phyloP scores from a whole-genome alignment of 805 yeast species.

The Sugiyamaella qingdaonensis region DNA sequence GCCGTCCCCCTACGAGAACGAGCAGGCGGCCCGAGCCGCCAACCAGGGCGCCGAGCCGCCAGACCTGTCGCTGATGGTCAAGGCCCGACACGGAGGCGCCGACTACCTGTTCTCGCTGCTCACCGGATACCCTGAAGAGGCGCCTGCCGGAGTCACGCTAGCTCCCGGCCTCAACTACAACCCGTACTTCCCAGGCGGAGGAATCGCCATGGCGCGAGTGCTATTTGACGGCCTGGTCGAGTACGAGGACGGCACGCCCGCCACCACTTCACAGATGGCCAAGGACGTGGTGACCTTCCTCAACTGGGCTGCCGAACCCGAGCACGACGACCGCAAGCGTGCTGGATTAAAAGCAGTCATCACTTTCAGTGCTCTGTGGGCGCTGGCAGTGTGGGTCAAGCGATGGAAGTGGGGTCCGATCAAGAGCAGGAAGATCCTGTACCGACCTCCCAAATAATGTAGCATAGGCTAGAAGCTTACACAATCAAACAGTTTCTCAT shows the following conservation, averaged over 20 bases:
- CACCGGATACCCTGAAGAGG: conserved; percentile 98
- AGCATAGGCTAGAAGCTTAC: conserved; percentile 1
- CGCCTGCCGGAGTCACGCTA: conserved; percentile 93
- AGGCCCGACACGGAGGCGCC: conserved; percentile 98
- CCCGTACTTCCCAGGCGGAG: conserved; percentile 99
- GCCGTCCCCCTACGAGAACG: conserved; percentile 95
- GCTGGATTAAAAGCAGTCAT: conserved; percentile 90
- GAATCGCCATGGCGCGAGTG: conserved; percentile 99
- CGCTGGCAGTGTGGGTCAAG: conserved; percentile 86
- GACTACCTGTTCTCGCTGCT: conserved; percentile 92
- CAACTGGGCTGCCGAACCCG: conserved; percentile 98
- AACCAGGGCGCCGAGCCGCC: conserved; percentile 99
- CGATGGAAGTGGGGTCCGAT: conserved; percentile 97
- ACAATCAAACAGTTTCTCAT: not conserved
- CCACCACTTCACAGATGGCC: conserved; percentile 98
- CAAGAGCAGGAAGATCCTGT: conserved; percentile 90
- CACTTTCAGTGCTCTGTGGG: conserved; percentile 71
- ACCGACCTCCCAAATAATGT: conserved; percentile 79
- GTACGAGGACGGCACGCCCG: conserved; percentile 98
- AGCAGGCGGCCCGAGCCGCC: conserved; percentile 99
- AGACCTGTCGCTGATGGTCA: conserved; percentile 92
- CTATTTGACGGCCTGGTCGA: conserved; percentile 96
- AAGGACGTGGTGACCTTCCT: conserved; percentile 94
- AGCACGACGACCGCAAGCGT: conserved; percentile 96
- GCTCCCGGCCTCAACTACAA: conserved; percentile 96